Conservation (phyloP, 306 rosid species). For the Sicyos edulis region DNA sequence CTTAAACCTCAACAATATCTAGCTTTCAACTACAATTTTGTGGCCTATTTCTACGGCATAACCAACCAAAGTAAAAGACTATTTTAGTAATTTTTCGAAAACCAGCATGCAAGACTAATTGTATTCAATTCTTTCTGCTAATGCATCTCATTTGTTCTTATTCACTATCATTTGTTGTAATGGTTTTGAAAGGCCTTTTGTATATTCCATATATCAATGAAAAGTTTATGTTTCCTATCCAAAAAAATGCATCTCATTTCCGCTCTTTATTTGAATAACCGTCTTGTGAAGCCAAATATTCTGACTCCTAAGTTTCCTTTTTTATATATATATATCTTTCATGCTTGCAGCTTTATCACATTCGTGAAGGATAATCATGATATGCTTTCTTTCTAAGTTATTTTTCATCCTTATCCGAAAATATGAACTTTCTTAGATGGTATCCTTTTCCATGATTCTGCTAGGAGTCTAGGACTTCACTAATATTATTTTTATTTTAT, state of each 20-base stretch:
- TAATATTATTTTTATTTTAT: background rate
- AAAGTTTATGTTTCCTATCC: too few species aligned
- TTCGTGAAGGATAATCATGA: background rate
- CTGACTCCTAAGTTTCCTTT: background rate
- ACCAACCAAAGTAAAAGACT: background rate
- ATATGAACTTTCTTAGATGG: slow-evolving; percentile 2
- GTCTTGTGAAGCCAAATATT: background rate
- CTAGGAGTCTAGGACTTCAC: background rate
- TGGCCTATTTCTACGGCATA: background rate
- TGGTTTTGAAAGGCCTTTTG: too few species aligned
- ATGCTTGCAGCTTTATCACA: background rate
- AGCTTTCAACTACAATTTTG: background rate
- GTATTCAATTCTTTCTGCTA: background rate
- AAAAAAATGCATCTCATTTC: background rate
- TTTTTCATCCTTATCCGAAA: background rate
- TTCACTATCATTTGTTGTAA: too few species aligned
- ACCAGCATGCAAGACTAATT: too few species aligned
- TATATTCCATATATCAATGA: too few species aligned
- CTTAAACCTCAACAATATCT: background rate
- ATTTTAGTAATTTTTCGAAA: too few species aligned
- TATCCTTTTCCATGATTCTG: slow-evolving; percentile 3
- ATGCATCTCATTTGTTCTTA: background rate
- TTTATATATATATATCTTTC: too few species aligned
- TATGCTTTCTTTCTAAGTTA: slow-evolving; percentile 9
- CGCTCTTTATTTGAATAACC: background rate